Conservation (phyloP, 1,139 yeast species). For the Candida sp. region DNA sequence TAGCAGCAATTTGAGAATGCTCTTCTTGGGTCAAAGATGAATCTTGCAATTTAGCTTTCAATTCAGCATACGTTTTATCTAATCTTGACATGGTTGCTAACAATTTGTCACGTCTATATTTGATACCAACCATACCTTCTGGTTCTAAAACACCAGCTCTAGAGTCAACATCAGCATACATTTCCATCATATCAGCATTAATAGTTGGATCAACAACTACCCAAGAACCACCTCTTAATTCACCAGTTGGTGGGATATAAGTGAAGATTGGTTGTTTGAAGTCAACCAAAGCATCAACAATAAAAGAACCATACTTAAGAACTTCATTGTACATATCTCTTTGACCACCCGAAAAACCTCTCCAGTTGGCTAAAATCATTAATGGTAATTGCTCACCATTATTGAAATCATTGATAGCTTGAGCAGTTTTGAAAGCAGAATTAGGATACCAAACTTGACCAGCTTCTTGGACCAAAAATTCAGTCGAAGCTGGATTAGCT, state of each 20-base stretch:
- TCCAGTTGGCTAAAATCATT: slow-evolving; percentile 98
- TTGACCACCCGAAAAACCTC: slow-evolving; percentile 99
- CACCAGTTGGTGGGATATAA: slow-evolving; percentile 97
- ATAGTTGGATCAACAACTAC: slow-evolving; percentile 99
- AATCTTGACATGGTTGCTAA: slow-evolving; percentile 87
- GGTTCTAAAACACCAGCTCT: slow-evolving; percentile 99
- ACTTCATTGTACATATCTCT: slow-evolving; percentile 99
- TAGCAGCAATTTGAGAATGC: slow-evolving; percentile 58
- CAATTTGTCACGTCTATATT: slow-evolving; percentile 91
- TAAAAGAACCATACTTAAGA: slow-evolving; percentile 91
- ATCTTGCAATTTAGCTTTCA: slow-evolving; percentile 57
- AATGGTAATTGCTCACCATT: slow-evolving; percentile 96
- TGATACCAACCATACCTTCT: slow-evolving; percentile 98
- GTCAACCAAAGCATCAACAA: slow-evolving; percentile 95
- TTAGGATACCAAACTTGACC: slow-evolving; percentile 99
- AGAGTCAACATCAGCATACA: slow-evolving; percentile 97
- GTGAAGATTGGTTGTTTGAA: slow-evolving; percentile 96
- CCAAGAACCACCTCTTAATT: slow-evolving; percentile 99
- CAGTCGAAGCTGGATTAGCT: slow-evolving; percentile 94
- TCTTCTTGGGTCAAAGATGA: slow-evolving; percentile 59
- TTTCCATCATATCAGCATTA: slow-evolving; percentile 96
- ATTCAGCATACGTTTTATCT: slow-evolving; percentile 68
- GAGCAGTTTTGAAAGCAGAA: slow-evolving; percentile 98
- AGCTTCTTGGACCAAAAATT: slow-evolving; percentile 85
- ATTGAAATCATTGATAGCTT: slow-evolving; percentile 96